Conservation (phyloP, 192 early-diverging fungal genomes). For the Rhizophagus clarus region DNA sequence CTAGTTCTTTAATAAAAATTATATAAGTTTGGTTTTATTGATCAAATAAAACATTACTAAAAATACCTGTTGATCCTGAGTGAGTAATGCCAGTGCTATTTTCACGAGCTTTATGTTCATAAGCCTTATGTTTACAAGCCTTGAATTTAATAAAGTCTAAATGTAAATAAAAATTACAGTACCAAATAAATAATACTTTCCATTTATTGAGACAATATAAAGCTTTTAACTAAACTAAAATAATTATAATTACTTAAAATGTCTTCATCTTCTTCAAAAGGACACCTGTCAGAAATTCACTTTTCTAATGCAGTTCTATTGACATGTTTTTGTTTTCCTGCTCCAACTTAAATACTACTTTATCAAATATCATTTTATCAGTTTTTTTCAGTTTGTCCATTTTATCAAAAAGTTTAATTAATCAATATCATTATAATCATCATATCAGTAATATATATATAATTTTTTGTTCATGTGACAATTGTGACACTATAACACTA, state of each 20-base stretch:
- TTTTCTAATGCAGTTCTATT: neutral
- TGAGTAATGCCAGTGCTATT: neutral
- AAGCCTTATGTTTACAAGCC: neutral
- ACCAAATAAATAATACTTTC: neutral
- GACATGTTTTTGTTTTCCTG: neutral
- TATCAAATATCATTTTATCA: neutral
- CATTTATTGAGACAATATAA: neutral
- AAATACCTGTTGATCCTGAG: slow-evolving; percentile 2
- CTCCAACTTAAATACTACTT: neutral
- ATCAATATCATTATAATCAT: too few relatives aligned
- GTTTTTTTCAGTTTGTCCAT: neutral
- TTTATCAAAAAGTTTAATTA: neutral
- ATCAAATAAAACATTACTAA: neutral
- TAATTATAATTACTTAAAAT: neutral
- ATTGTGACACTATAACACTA: too few relatives aligned
- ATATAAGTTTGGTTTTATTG: neutral
- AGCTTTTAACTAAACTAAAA: neutral
- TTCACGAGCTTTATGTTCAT: neutral
- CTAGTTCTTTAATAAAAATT: neutral
- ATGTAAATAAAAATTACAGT: slow-evolving; percentile 2
- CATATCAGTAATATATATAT: too few relatives aligned
- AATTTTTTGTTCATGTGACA: too few relatives aligned
- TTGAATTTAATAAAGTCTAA: neutral
- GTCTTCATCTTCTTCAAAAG: neutral
- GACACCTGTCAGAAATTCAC: neutral